Conservation (phyloP, 768 basidiomycete species). For the Termitomyces sp. region DNA sequence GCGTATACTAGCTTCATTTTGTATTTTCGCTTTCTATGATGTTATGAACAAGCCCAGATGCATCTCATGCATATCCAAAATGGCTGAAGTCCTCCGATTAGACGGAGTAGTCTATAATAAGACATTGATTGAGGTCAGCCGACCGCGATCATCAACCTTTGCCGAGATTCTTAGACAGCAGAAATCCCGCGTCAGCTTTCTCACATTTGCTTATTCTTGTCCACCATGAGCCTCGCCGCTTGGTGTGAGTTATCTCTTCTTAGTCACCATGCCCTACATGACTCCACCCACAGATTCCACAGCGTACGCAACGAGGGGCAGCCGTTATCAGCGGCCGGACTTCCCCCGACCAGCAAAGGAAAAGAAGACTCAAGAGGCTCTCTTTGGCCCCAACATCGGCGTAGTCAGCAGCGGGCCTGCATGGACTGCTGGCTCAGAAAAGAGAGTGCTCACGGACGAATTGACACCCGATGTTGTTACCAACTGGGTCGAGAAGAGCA, state of each 20-base stretch:
- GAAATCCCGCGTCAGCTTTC: slow-evolving; percentile 7
- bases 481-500: slow-evolving; percentile 81
- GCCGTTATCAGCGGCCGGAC: neutral
- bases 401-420: slow-evolving; percentile 60
- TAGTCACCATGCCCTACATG: neutral
- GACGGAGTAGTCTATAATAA: neutral
- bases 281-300: neutral
- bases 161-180: slow-evolving; percentile 10
- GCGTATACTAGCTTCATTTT: slow-evolving; percentile 21
- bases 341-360: slow-evolving; percentile 27
- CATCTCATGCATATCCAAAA: neutral
- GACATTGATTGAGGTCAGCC: slow-evolving; percentile 7
- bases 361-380: slow-evolving; percentile 66
- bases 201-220: slow-evolving; percentile 1
- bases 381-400: slow-evolving; percentile 92
- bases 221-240: slow-evolving; percentile 19
- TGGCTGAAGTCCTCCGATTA: slow-evolving; percentile 1
- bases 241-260: slow-evolving; percentile 27
- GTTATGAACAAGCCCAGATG: slow-evolving; percentile 21
- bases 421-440: slow-evolving; percentile 65
- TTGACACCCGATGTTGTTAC: slow-evolving; percentile 80
- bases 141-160: slow-evolving; percentile 4
- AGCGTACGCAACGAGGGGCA: neutral
- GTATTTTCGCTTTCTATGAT: slow-evolving; percentile 17
- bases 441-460: slow-evolving; percentile 57